Conservation (phyloP, 2,329 filamentous ascomycete species). For the Polytolypa hystricis region DNA sequence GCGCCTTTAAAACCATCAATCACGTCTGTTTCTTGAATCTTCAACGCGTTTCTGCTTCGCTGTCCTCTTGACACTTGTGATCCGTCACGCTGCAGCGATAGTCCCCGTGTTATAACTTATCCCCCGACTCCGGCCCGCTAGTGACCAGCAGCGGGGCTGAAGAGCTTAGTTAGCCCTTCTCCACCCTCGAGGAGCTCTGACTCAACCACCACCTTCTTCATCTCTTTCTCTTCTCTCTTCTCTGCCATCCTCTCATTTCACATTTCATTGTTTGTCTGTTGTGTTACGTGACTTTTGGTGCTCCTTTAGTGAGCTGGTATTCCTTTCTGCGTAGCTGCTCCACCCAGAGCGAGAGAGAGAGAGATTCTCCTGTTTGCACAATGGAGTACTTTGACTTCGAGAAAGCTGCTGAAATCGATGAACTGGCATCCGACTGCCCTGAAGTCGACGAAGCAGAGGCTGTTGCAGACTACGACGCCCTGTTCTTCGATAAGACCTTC, state of each 20-base stretch:
- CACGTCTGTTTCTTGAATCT: not conserved
- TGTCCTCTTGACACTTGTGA: not conserved
- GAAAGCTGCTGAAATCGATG: slow-evolving; percentile 30
- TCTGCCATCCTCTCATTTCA: not conserved
- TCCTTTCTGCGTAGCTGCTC: too few relatives aligned
- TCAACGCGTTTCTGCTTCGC: not conserved
- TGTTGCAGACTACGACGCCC: slow-evolving; percentile 27
- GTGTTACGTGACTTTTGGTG: too few relatives aligned
- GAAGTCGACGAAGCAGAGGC: slow-evolving; percentile 30
- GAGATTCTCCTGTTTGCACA: not conserved
- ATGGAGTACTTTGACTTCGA: slow-evolving; percentile 42
- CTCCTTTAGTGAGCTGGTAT: too few relatives aligned
- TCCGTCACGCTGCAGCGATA: not conserved
- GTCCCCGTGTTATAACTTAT: too few relatives aligned
- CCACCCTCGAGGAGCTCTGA: not conserved
- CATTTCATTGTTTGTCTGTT: too few relatives aligned
- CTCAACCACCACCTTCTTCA: not conserved
- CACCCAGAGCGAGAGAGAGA: not conserved
- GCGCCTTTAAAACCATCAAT: not conserved
- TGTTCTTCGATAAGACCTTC: slow-evolving; percentile 32
- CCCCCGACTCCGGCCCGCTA: not conserved
- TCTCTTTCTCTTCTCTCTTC: slow-evolving; percentile 1
- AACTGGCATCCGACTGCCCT: slow-evolving; percentile 27
- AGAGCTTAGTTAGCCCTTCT: not conserved
- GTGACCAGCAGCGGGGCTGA: not conserved